phyloP scores from a whole-genome alignment of 2,329 filamentous ascomycete genomes.

The Calonectria honghensis region DNA sequence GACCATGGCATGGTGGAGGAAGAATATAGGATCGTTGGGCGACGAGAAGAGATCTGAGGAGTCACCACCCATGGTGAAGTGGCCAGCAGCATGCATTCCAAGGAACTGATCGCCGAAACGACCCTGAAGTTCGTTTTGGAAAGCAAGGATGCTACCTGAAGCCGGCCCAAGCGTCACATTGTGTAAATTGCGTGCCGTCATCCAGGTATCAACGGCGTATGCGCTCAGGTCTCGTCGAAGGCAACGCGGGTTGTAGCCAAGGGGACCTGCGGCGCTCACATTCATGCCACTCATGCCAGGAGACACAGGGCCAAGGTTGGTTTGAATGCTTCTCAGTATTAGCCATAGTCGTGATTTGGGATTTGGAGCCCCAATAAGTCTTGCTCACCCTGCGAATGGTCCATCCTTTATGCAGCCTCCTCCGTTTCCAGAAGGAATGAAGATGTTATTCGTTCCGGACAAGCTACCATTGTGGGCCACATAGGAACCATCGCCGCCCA shows the following conservation, averaged over 20 bases:
- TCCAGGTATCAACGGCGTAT: constrained; percentile 16
- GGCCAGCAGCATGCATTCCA: constrained; percentile 37
- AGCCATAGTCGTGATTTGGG: background rate
- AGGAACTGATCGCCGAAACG: constrained; percentile 31
- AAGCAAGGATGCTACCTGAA: constrained; percentile 1
- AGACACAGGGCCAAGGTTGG: constrained; percentile 15
- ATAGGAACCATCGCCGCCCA: constrained; percentile 9
- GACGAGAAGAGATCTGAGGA: constrained; percentile 33
- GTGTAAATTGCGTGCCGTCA: constrained; percentile 24
- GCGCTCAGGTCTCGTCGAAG: constrained; percentile 54
- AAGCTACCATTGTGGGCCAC: constrained; percentile 1
- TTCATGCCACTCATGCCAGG: constrained; percentile 22
- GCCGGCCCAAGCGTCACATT: constrained; percentile 29
- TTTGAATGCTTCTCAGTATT: constrained; percentile 6
- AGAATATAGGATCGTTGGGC: constrained; percentile 39
- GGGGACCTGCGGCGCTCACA: constrained; percentile 52
- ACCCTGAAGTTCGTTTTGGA: constrained; percentile 35
- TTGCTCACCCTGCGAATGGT: constrained; percentile 34
- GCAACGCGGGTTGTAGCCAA: constrained; percentile 62
- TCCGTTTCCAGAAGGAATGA: constrained; percentile 47
- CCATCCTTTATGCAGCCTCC: constrained; percentile 49
- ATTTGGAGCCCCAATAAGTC: background rate
- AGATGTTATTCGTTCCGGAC: constrained; percentile 46
- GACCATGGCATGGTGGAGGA: constrained; percentile 40
- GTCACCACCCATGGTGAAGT: constrained; percentile 36